These are phyloP conservation scores for Euphorbia celastroides DNA, from an alignment of 441 rosid genomes.

Conservation along the genomic window DNA sequence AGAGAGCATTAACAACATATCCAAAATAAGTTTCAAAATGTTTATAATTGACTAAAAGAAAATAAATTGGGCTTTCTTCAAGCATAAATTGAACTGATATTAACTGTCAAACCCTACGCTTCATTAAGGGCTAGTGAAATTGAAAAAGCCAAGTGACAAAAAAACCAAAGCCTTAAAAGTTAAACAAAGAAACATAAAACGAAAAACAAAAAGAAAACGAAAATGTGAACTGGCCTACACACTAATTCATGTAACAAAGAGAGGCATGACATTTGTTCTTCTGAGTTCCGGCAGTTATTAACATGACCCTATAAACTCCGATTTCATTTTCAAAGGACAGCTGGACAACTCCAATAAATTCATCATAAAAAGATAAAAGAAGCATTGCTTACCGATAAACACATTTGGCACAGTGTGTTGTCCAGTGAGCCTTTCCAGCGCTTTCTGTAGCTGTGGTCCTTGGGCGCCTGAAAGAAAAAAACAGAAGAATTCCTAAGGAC, in stretches of 20 bases:
- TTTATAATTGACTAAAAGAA: not conserved
- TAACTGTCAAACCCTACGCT: not conserved
- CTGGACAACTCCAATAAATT: not conserved
- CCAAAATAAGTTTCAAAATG: not conserved
- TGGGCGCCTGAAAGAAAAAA: conserved; percentile 55
- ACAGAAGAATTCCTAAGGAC: not conserved
- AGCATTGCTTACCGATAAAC: conserved; percentile 58
- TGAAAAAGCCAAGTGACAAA: not conserved
- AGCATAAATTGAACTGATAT: not conserved
- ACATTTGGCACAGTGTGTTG: conserved; percentile 95
- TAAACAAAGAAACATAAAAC: not conserved
- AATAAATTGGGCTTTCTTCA: not conserved
- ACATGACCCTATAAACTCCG: not conserved
- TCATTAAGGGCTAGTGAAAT: not conserved
- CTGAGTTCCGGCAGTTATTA: not conserved
- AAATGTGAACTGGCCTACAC: not conserved
- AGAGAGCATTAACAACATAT: not conserved
- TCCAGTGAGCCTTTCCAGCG: conserved; percentile 82
- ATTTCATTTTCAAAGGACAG: not conserved
- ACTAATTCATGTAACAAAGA: not conserved
- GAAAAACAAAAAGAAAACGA: not conserved
- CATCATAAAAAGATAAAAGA: not conserved
- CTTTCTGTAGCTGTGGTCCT: conserved; percentile 83
- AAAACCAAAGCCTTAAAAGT: not conserved
- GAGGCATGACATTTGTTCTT: not conserved